phyloP scores from a whole-genome alignment of 306 rosid species.

The Malus asiatica region DNA sequence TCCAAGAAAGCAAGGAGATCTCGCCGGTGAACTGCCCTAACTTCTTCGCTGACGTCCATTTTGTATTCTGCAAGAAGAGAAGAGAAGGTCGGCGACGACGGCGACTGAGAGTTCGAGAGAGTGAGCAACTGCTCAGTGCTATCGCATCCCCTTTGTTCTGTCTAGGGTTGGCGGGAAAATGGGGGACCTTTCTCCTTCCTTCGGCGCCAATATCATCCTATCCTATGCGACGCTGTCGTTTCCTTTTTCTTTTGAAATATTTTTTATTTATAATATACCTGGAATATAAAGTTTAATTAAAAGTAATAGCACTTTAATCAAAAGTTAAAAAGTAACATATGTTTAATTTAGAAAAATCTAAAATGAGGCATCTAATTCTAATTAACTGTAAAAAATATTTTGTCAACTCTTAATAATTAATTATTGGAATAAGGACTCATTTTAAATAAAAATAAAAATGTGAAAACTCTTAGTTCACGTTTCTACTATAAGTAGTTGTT shows the following conservation, averaged over 20 bases:
- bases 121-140: neutral
- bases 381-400: too few species aligned
- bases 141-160: neutral
- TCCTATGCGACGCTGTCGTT: neutral
- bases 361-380: too few species aligned
- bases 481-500: too few species aligned
- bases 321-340: too few species aligned
- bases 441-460: too few species aligned
- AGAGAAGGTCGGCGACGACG: neutral
- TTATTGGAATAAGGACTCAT: too few species aligned
- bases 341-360: too few species aligned
- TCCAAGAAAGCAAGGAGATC: constrained; percentile 79
- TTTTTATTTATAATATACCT: too few species aligned
- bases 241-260: neutral
- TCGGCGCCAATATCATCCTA: constrained; percentile 31
- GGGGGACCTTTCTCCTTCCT: neutral
- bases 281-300: too few species aligned
- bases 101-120: neutral
- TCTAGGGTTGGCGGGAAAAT: constrained; percentile 58
- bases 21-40: constrained; percentile 88
- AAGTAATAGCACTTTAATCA: too few species aligned
- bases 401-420: too few species aligned
- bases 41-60: constrained; percentile 90
- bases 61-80: constrained; percentile 1
- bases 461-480: too few species aligned